phyloP scores from a whole-genome alignment of 2,329 filamentous ascomycete genomes.

The Chaetomium olivaceum region DNA sequence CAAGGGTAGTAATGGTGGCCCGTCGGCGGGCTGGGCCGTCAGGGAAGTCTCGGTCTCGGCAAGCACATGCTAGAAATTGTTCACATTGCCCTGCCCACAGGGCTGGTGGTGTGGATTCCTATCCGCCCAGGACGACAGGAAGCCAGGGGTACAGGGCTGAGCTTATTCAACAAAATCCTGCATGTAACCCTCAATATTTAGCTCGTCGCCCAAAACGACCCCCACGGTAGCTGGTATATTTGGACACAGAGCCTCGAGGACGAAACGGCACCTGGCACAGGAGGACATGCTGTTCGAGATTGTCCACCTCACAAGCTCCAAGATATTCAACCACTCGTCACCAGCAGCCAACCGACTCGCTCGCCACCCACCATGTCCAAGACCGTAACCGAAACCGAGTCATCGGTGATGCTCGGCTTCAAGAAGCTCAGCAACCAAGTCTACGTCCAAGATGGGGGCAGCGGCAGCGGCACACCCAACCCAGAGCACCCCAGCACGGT shows the following conservation, averaged over 20 bases:
- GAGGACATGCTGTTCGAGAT: neutral
- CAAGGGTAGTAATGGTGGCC: neutral
- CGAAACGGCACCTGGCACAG: neutral
- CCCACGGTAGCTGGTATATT: neutral
- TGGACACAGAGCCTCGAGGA: neutral
- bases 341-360: neutral
- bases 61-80: constrained; percentile 8
- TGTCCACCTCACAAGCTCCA: neutral
- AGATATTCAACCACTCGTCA: neutral
- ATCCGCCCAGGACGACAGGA: neutral
- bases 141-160: constrained; percentile 6
- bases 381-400: constrained; percentile 5
- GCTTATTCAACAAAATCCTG: constrained; percentile 16
- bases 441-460: constrained; percentile 39
- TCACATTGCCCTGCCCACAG: neutral
- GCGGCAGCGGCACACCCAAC: neutral
- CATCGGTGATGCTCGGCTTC: constrained; percentile 45
- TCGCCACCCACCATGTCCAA: constrained; percentile 8
- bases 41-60: neutral
- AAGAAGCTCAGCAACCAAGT: constrained; percentile 50
- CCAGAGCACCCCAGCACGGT: constrained; percentile 46
- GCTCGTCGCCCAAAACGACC: neutral
- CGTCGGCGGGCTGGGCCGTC: neutral
- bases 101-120: neutral
- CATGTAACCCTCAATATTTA: neutral